Base-by-base conservation (phyloP, 768 basidiomycete species). In the Mycena amicta region DNA sequence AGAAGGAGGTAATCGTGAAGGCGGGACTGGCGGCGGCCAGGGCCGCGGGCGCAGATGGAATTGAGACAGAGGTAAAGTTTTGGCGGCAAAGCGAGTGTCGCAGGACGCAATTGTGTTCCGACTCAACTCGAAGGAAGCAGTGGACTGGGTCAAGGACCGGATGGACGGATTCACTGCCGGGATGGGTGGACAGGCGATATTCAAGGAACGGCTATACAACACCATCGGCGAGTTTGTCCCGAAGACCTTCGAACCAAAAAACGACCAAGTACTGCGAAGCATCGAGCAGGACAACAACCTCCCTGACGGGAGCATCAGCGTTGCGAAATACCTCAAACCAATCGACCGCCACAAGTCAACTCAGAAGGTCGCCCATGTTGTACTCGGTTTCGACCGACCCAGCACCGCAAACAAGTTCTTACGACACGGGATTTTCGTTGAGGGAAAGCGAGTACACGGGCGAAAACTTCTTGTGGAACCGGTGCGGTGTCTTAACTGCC, bases 241-340 rank as follows among this genome's bases (percentile, higher is more conserved):
- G 1, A 53, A 63, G 0, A 20, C 53, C 0, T 66, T 68, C 46
- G 51, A 61, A 43, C 60, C 65, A 0, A 40, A 20, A 16, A 13
- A 41, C 4, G 39, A 53, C 3, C 26, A 28, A 0, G 50, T 23
- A 0, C 31, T 64, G 5, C 18, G 43, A 1, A n/a, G 4, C 5
- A 33, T 68, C 0, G 70, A 73, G 30, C 16, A 47, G 0, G 57
- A 57, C n/a, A 70, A 62, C 26, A 46, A 41, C 22, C 33, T 70
- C 0, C 26, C 25, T 5, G 1, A 26, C 0, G 53, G 57, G 0
- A 25, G 41, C 4, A 61, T 74, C 1, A 27, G 29, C 0, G n/a
- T 23, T 3, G 67, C 66, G 2, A 52, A 60, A 6, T 77, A 60
- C 65, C 67, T 75, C 18, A 74, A 74, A 41, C 62, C 68, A 0